Evolutionary conservation across 352 stramenopile genomes (phyloP), one percentile per base, ranked within the genome.

Genomic region (Achlya hypogyna): DNA sequence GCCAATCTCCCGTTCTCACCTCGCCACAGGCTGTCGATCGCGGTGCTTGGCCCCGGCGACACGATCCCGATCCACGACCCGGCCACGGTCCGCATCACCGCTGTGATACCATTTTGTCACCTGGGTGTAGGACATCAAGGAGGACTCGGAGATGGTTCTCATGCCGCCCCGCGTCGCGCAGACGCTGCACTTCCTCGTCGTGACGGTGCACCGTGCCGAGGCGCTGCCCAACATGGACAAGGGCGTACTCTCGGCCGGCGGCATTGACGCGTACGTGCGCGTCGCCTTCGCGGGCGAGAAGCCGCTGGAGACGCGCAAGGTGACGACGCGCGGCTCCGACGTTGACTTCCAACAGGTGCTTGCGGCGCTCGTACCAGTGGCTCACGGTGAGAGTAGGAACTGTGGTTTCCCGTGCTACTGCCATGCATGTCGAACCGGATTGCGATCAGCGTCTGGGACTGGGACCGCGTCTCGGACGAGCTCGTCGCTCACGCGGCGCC

Each of bases 171-270:
- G 79, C 20, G 75, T 96, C 12, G 79, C 70, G 20, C 79, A 90
- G 62, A 78, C 78, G 9, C 72, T 93, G 6, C 76, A 72, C 14
- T 96, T 89, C 52, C 63, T 96, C 27, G 84, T 95, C 12, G 72
- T 94, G 38, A 90, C 81, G 2, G 78, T 96, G 40, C 80, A 89
- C 71, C 73, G 81, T 35, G 84, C 78, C 1, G 76, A 93, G 71
- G 82, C 95, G 28, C 64, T 96, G 0, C 87, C 87, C 0, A 76
- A 91, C 49, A 94, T 96, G 82, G 86, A 96, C 69, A 76, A 88
- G 47, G 83, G 75, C 51, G 74, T 88, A 63, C 69, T 69, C n/a
- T 78, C 74, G 51, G 56, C 69, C 16, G 81, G 79, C 45, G 87
- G 88, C 22, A 88, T 96, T 32, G 88, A 96, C 35, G 89, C 76